Conservation (phyloP, 768 basidiomycete species). For the Brasilioporus rufonigricans region DNA sequence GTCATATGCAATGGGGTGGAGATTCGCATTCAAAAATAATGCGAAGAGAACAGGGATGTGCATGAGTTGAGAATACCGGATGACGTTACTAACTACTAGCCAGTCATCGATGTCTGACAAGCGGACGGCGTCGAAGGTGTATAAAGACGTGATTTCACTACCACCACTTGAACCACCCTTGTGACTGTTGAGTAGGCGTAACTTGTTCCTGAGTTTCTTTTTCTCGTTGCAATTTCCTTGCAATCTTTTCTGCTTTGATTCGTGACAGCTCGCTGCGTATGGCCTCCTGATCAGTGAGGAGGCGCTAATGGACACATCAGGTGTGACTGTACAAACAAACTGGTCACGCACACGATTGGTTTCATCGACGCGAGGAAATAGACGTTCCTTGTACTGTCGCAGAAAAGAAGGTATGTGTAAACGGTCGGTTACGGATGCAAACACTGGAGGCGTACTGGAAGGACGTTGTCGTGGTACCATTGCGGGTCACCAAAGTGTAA, state of each 20-base stretch:
- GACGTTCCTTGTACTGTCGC: conserved; percentile 63
- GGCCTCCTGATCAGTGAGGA: conserved; percentile 65
- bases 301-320: conserved; percentile 37
- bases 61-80: neutral
- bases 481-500: conserved; percentile 86
- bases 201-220: conserved; percentile 31
- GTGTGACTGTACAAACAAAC: neutral
- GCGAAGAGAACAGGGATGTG: neutral
- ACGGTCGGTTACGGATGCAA: neutral
- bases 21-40: conserved; percentile 19
- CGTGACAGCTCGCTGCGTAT: conserved; percentile 69
- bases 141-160: conserved; percentile 14
- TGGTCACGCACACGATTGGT: conserved; percentile 43
- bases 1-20: conserved; percentile 30
- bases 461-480: conserved; percentile 78
- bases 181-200: conserved; percentile 18
- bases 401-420: neutral
- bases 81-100: conserved; percentile 14
- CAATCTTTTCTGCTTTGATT: conserved; percentile 62
- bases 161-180: conserved; percentile 28
- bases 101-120: neutral
- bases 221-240: conserved; percentile 42
- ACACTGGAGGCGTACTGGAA: conserved; percentile 52
- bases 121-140: neutral
- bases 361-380: conserved; percentile 65